Evolutionary conservation across 1,139 yeast genomes (phyloP).

Genomic region (Debaryomyces sp.): DNA sequence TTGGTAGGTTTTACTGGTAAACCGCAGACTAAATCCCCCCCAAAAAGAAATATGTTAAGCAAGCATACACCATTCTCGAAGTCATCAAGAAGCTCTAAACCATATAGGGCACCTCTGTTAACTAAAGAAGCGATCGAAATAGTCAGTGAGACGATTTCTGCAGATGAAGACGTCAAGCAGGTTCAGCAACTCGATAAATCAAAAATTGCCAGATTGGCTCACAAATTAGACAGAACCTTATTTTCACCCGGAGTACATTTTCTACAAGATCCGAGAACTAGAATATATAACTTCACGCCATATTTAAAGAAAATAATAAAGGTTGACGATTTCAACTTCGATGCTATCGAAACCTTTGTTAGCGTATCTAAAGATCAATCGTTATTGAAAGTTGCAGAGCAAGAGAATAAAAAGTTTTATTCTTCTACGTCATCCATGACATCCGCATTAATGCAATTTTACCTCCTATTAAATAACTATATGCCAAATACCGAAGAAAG

Average conservation of each 20-base stretch:
- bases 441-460: conserved; percentile 70
- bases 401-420: conserved; percentile 48
- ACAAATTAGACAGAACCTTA: conserved; percentile 66
- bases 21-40: neutral
- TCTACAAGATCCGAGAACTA: conserved; percentile 74
- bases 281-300: conserved; percentile 70
- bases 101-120: neutral
- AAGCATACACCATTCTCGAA: neutral
- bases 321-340: conserved; percentile 70
- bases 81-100: conserved; percentile 1
- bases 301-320: conserved; percentile 62
- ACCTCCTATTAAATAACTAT: conserved; percentile 65
- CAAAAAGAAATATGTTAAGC: conserved; percentile 3
- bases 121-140: conserved; percentile 3
- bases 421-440: conserved; percentile 94
- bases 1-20: conserved; percentile 3
- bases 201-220: conserved; percentile 51
- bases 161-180: conserved; percentile 20
- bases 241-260: conserved; percentile 86
- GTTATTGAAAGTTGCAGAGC: conserved; percentile 52
- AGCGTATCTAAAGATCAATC: conserved; percentile 67
- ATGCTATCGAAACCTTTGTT: conserved; percentile 56
- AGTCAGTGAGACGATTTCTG: conserved; percentile 5
- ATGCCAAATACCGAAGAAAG: conserved; percentile 21
- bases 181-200: conserved; percentile 25